These are phyloP conservation scores for Mortierella claussenii DNA, from an alignment of 192 early-diverging fungal species.

Conservation along the genomic window DNA sequence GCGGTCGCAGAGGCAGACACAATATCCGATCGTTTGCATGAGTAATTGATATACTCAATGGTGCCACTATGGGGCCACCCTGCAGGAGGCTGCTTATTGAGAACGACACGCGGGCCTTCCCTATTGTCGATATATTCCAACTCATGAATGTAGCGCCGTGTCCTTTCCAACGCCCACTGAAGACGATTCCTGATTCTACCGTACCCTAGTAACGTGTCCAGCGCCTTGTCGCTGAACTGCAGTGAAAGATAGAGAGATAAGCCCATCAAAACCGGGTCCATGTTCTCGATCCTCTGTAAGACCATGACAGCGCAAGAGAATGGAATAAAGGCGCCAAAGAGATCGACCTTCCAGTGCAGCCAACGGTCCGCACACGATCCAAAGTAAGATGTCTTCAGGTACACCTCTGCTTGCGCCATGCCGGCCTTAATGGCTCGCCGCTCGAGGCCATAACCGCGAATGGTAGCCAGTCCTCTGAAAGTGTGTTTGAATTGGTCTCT, in stretches of 20 bases:
- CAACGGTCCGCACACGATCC: constrained; percentile 47
- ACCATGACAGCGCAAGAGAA: constrained; percentile 31
- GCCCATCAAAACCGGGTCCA: constrained; percentile 36
- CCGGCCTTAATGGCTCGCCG: constrained; percentile 49
- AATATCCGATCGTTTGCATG: constrained; percentile 27
- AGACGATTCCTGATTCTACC: constrained; percentile 46
- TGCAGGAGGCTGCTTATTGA: constrained; percentile 28
- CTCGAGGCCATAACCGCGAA: constrained; percentile 46
- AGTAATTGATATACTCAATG: constrained; percentile 33
- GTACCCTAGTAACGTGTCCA: constrained; percentile 25
- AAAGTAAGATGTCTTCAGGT: constrained; percentile 44
- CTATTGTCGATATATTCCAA: constrained; percentile 21
- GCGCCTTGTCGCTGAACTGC: constrained; percentile 41
- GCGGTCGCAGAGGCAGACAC: not conserved
- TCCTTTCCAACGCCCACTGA: constrained; percentile 49
- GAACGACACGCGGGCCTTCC: constrained; percentile 15
- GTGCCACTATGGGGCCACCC: constrained; percentile 44
- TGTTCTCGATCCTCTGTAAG: constrained; percentile 24
- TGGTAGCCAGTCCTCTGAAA: constrained; percentile 46
- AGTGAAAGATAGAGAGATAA: constrained; percentile 39
- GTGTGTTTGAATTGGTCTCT: constrained; percentile 52
- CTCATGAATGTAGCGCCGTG: constrained; percentile 34
- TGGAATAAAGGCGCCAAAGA: constrained; percentile 33
- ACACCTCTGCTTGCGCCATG: constrained; percentile 34
- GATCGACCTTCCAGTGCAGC: constrained; percentile 52